Evolutionary conservation across 306 rosid genomes (phyloP), one percentile per base, ranked within the genome.

Genomic region (Cajanus cajan): DNA sequence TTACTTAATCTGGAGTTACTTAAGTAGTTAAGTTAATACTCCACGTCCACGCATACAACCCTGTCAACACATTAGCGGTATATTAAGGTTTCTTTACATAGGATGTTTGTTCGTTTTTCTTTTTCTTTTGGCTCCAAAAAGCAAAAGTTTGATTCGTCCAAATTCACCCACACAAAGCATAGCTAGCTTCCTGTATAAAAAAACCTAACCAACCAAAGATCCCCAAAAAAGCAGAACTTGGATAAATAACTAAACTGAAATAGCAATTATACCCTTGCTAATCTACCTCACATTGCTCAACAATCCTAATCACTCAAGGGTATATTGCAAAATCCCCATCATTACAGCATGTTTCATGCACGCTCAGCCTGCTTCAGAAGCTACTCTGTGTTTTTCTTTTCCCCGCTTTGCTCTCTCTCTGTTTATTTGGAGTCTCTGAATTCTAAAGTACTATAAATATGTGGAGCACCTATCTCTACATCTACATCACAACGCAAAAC

Each of bases 291-390:
- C 67, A 24, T 6, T 21, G 6, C 25, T 33, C 6, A 16, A 1
- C 22, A 68, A 22, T 13, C 36, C 16, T 5, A 36, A 40, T 28
- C 19, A 77, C 13, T 19, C 4, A 10, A 67, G 75, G 81, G 68
- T 78, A 24, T 52, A 52, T 39, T 67, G 24, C 2, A 68, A 44
- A 69, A 34, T 31, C 10, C 48, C 25, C 51, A 34, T 4, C n/a
- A 11, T 8, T 19, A 4, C 14, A 15, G 18, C 71, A 45, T 69
- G 82, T 79, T 79, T 79, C 82, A 58, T 52, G 77, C 55, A 58
- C n/a, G 14, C 31, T 1, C n/a, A 55, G 37, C 31, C 44, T 16
- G 8, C 2, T 43, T 15, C 34, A 79, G 77, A 79, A 57, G 70
- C 77, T 45, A 70, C 61, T 21, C 18, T 11, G 15, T 18, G 7